These are phyloP conservation scores for Candida wancherniae DNA, from an alignment of 805 yeast species.

Conservation along the genomic window DNA sequence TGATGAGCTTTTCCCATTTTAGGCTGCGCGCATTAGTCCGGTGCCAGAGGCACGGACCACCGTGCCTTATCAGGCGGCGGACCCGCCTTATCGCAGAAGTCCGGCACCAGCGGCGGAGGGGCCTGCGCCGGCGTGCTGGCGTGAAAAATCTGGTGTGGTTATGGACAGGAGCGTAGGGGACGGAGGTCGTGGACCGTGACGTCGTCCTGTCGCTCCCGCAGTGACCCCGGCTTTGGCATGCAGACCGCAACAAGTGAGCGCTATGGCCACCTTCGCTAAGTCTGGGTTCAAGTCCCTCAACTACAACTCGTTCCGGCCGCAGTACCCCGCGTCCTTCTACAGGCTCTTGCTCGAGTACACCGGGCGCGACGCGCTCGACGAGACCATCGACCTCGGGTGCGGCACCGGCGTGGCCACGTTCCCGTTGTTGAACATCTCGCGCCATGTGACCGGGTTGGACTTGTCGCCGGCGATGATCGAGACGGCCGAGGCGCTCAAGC, in stretches of 20 bases:
- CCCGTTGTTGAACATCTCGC: constrained; percentile 37
- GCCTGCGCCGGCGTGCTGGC: too few relatives aligned
- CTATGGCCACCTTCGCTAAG: constrained; percentile 15
- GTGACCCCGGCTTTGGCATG: too few relatives aligned
- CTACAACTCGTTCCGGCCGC: constrained; percentile 36
- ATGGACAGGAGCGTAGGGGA: too few relatives aligned
- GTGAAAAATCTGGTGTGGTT: too few relatives aligned
- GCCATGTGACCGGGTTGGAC: constrained; percentile 43
- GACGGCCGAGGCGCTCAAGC: constrained; percentile 32
- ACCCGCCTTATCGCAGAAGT: too few relatives aligned
- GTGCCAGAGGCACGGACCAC: too few relatives aligned
- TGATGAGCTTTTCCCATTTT: too few relatives aligned
- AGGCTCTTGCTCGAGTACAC: constrained; percentile 24
- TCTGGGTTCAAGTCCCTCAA: constrained; percentile 13
- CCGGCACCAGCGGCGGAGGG: too few relatives aligned
- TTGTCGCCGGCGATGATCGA: constrained; percentile 44
- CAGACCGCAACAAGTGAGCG: background rate
- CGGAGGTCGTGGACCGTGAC: too few relatives aligned
- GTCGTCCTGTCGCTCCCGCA: too few relatives aligned
- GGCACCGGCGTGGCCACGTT: constrained; percentile 52
- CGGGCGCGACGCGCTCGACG: constrained; percentile 14
- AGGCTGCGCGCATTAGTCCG: too few relatives aligned
- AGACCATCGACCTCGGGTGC: constrained; percentile 43
- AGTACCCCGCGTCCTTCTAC: constrained; percentile 37
- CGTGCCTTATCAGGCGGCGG: too few relatives aligned